Percentiles rank a stretch among this genome's conserved stretches.
Conservation (phyloP, 2,329 filamentous ascomycete species). For the Aspergillus quadrilineatus region DNA sequence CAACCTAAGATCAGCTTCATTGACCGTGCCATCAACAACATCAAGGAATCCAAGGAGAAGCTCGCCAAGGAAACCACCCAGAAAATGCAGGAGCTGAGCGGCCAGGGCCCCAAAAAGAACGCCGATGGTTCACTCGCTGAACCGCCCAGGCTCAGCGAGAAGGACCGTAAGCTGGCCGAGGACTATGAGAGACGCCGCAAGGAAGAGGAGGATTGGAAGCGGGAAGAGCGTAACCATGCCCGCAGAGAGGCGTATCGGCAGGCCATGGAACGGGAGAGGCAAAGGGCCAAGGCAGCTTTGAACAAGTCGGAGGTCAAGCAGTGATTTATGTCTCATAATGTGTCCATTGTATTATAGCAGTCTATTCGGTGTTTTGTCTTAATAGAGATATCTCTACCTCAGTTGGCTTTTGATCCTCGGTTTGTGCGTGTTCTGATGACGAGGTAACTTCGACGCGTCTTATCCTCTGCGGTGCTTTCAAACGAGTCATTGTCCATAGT, state of each 20-base stretch:
- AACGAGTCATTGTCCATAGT: no score
- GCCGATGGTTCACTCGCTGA: conserved; percentile 20
- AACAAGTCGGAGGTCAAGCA: conserved; percentile 16
- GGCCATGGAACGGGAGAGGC: conserved; percentile 24
- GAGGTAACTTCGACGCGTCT: not conserved
- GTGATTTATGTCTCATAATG: conserved; percentile 9
- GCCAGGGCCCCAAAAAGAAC: conserved; percentile 24
- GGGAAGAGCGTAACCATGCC: conserved; percentile 38
- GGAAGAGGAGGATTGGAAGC: conserved; percentile 33
- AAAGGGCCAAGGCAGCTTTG: conserved; percentile 24
- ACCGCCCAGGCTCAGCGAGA: conserved; percentile 29
- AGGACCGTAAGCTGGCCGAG: conserved; percentile 31
- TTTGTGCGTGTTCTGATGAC: conserved; percentile 10
- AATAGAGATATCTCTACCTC: conserved; percentile 5
- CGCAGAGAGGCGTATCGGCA: conserved; percentile 29
- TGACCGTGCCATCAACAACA: conserved; percentile 36
- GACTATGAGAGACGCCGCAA: conserved; percentile 32
- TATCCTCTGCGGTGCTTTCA: not conserved
- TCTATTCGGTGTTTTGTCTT: not conserved
- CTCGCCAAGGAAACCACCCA: conserved; percentile 24
- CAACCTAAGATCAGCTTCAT: conserved; percentile 27
- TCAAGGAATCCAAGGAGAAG: conserved; percentile 29
- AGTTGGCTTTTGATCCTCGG: not conserved
- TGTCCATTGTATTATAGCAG: conserved; percentile 22
- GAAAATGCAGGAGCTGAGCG: conserved; percentile 24